Conservation (phyloP, 2,329 filamentous ascomycete genomes). For the Cadophora malorum region DNA sequence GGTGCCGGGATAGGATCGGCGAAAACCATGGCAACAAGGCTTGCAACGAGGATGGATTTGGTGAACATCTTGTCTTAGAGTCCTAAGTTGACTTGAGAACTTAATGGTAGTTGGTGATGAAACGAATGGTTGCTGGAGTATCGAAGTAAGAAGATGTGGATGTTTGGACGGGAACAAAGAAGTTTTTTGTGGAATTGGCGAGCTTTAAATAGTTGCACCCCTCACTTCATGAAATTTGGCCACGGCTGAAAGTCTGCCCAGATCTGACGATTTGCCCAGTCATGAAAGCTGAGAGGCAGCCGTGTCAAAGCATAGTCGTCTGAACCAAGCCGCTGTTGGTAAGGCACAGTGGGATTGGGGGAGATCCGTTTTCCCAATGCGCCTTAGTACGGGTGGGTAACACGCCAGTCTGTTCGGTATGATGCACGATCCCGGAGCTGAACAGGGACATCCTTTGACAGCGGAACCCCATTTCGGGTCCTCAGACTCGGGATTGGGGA, state of each 20-base stretch:
- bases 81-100: not conserved
- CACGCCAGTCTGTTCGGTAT: conserved; percentile 4
- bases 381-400: not conserved
- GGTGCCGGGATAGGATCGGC: conserved; percentile 27
- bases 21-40: conserved; percentile 20
- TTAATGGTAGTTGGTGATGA: not conserved
- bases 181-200: not conserved
- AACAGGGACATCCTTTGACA: conserved; percentile 3
- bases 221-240: not conserved
- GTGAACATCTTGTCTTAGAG: conserved; percentile 24
- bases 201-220: conserved; percentile 10
- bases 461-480: not conserved
- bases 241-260: conserved; percentile 7
- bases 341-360: not conserved
- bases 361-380: not conserved
- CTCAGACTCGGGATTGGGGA: not conserved
- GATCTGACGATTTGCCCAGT: conserved; percentile 1
- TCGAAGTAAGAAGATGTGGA: not conserved
- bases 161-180: not conserved
- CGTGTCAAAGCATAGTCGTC: not conserved
- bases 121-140: not conserved
- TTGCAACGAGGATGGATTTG: conserved; percentile 25
- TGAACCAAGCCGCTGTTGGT: not conserved
- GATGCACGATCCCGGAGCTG: conserved; percentile 12
- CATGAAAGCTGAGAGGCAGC: conserved; percentile 2